Evolutionary conservation across 805 yeast genomes (phyloP).

Genomic region (Teunomyces aglyptinius): DNA sequence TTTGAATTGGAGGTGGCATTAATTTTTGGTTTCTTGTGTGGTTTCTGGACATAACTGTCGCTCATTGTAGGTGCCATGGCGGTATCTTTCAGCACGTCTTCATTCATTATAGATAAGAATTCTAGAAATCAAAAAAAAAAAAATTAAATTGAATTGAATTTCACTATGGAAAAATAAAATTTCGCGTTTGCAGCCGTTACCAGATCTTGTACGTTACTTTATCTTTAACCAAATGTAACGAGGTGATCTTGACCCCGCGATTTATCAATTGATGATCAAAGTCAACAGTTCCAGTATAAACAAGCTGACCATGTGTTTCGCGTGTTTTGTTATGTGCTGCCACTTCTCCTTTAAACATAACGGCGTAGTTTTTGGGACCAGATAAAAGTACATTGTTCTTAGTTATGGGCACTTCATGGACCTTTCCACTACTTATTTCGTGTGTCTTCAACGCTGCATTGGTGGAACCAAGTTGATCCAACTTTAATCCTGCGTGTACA

Average conservation of each 20-base stretch:
- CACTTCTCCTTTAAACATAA: conserved; percentile 26
- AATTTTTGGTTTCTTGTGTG: background rate
- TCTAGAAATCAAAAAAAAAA: background rate
- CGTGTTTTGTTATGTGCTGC: conserved; percentile 18
- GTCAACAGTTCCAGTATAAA: conserved; percentile 30
- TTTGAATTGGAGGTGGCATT: conserved; percentile 3
- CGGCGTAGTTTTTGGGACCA: conserved; percentile 18
- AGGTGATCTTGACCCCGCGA: conserved; percentile 29
- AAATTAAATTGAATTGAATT: background rate
- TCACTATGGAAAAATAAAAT: background rate
- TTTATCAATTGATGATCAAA: conserved; percentile 29
- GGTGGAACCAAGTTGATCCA: conserved; percentile 20
- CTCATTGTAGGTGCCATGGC: background rate
- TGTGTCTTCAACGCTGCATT: background rate
- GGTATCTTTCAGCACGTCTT: background rate
- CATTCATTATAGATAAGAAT: background rate
- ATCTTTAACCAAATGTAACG: conserved; percentile 16
- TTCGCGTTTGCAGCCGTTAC: conserved; percentile 1
- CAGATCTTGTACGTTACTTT: background rate
- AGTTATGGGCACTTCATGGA: conserved; percentile 22
- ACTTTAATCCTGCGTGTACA: conserved; percentile 22
- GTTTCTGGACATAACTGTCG: background rate
- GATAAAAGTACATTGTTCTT: conserved; percentile 2
- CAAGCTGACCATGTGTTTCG: conserved; percentile 15
- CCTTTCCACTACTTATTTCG: conserved; percentile 23